Conservation (phyloP, 208 protist genomes). For the Leishmania tropica region DNA sequence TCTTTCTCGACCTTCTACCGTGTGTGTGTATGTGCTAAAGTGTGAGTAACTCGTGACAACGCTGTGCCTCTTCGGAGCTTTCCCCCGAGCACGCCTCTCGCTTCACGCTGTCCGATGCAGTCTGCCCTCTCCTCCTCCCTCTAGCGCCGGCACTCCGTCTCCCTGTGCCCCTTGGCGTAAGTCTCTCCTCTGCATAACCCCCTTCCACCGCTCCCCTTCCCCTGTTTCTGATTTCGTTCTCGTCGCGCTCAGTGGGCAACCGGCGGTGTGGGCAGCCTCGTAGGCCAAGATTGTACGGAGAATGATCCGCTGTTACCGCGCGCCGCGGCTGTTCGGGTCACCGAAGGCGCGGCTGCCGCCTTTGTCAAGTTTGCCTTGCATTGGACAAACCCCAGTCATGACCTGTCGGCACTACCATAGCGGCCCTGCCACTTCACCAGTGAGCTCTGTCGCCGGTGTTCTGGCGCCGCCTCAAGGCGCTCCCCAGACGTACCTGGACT, state of each 20-base stretch:
- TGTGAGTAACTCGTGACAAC: neutral
- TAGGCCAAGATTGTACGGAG: neutral
- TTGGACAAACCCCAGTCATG: neutral
- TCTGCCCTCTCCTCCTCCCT: neutral
- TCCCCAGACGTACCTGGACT: conserved; percentile 56
- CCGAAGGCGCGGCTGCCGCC: neutral
- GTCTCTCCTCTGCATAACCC: neutral
- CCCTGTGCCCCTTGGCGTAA: neutral
- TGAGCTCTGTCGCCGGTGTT: neutral
- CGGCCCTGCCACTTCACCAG: neutral
- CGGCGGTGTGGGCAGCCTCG: neutral
- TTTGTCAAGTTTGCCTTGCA: neutral
- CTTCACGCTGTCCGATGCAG: neutral
- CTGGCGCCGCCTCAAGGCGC: neutral
- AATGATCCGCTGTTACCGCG: conserved; percentile 19
- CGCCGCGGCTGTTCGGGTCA: neutral
- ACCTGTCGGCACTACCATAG: conserved; percentile 1
- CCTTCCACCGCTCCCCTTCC: neutral
- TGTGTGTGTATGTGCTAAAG: neutral
- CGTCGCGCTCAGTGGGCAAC: neutral
- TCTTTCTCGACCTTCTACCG: neutral
- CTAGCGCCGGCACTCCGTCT: neutral
- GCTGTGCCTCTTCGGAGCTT: neutral
- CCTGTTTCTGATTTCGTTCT: neutral
- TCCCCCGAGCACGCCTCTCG: neutral